phyloP scores from a whole-genome alignment of 805 yeast species.

The Candida andamanensis region DNA sequence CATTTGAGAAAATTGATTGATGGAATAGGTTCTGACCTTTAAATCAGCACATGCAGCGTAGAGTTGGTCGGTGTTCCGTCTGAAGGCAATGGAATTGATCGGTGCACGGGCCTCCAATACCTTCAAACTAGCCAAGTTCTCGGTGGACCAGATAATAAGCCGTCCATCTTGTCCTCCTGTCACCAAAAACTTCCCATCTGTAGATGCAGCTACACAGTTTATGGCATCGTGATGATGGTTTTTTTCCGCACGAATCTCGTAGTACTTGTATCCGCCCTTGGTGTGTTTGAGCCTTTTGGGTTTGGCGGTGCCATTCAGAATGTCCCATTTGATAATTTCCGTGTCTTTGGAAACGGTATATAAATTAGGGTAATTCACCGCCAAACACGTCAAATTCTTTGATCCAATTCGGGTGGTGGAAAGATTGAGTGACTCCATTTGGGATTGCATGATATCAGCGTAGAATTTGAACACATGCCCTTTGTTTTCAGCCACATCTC shows the following conservation, averaged over 20 bases:
- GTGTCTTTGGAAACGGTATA: slow-evolving; percentile 81
- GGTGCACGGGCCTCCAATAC: slow-evolving; percentile 75
- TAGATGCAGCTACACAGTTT: slow-evolving; percentile 72
- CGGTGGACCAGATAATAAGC: slow-evolving; percentile 81
- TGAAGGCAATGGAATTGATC: slow-evolving; percentile 68
- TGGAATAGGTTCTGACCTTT: slow-evolving; percentile 79
- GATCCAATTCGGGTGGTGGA: slow-evolving; percentile 55
- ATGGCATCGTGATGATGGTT: slow-evolving; percentile 79
- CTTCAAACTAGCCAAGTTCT: slow-evolving; percentile 67
- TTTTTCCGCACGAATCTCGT: slow-evolving; percentile 42
- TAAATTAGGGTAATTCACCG: slow-evolving; percentile 56
- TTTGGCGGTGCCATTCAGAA: slow-evolving; percentile 40
- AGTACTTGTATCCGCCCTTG: slow-evolving; percentile 54
- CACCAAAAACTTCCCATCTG: slow-evolving; percentile 83
- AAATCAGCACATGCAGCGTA: slow-evolving; percentile 93
- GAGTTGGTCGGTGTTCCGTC: slow-evolving; percentile 76
- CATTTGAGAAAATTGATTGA: slow-evolving; percentile 81
- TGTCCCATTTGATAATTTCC: slow-evolving; percentile 76
- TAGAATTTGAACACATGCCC: slow-evolving; percentile 74
- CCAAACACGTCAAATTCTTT: slow-evolving; percentile 49
- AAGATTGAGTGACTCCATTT: slow-evolving; percentile 28
- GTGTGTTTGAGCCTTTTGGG: slow-evolving; percentile 63
- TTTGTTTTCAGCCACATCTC: slow-evolving; percentile 85
- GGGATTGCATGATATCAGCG: slow-evolving; percentile 45
- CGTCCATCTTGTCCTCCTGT: slow-evolving; percentile 87